A percentile compares a stretch with the other conserved stretches of the same genome.
Evolutionary conservation across 1,284 basidiomycete species (phyloP).

Genomic region (Cryptococcus sp.): DNA sequence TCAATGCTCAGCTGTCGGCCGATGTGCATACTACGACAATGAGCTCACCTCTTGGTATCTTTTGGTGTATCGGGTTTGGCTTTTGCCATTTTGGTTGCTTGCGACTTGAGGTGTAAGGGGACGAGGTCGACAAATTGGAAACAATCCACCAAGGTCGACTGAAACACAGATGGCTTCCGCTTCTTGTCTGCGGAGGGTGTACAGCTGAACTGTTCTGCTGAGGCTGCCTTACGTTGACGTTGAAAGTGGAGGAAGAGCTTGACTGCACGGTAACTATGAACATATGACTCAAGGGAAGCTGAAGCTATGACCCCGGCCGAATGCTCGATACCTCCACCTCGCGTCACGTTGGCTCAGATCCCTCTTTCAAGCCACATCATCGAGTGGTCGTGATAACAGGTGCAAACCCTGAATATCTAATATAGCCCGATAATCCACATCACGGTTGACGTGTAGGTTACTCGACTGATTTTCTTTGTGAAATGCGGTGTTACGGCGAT

Average conservation of each 20-base stretch:
- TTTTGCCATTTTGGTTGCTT: constrained; percentile 14
- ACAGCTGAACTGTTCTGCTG: too few species aligned
- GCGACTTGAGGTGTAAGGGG: not conserved
- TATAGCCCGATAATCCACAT: constrained; percentile 8
- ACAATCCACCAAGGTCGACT: too few species aligned
- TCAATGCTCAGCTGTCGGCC: not conserved
- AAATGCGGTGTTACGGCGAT: constrained; percentile 3
- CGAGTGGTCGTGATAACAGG: not conserved
- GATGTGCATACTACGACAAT: not conserved
- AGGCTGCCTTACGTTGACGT: not conserved
- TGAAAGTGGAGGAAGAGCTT: not conserved
- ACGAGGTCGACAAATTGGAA: too few species aligned
- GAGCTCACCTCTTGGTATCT: constrained; percentile 25
- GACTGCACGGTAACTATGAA: not conserved
- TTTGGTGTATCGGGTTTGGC: constrained; percentile 19
- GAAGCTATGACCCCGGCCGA: not conserved
- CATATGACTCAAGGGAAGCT: not conserved
- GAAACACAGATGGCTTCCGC: too few species aligned
- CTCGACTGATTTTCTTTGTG: too few species aligned
- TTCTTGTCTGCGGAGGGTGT: too few species aligned
- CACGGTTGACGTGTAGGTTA: constrained; percentile 16
- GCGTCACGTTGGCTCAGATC: not conserved
- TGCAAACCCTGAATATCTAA: not conserved
- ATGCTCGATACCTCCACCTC: too few species aligned
- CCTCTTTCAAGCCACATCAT: constrained; percentile 8